Conservation (phyloP, 192 early-diverging fungal species). For the Coemansia sp. region DNA sequence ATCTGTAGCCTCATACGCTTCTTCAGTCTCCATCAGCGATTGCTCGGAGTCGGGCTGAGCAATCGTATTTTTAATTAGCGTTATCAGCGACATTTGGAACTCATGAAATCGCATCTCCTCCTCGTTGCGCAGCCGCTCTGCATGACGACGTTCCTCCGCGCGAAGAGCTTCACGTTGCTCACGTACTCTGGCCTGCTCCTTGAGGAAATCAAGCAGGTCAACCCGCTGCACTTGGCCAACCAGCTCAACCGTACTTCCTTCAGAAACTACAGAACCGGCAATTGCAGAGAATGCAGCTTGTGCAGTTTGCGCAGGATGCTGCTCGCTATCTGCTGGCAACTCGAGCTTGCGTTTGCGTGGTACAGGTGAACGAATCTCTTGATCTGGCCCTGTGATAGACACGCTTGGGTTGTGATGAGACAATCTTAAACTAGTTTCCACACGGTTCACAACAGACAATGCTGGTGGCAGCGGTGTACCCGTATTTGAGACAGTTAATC, state of each 20-base stretch:
- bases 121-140: conserved; percentile 29
- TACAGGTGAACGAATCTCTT: conserved; percentile 1
- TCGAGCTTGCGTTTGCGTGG: conserved; percentile 30
- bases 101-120: conserved; percentile 51
- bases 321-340: background rate
- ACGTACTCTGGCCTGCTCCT: conserved; percentile 28
- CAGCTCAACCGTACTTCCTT: conserved; percentile 18
- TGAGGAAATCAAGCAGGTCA: conserved; percentile 41
- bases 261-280: conserved; percentile 4
- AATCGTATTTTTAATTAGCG: conserved; percentile 27
- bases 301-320: background rate
- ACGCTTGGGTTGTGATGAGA: too few species aligned
- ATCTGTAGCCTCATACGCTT: background rate
- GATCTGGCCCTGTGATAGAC: too few species aligned
- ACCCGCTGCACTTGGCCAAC: conserved; percentile 24
- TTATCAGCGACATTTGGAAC: conserved; percentile 49
- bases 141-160: conserved; percentile 27
- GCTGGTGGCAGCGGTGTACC: too few species aligned
- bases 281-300: background rate
- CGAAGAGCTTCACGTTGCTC: conserved; percentile 32
- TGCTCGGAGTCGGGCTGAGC: conserved; percentile 11
- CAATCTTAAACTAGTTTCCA: too few species aligned
- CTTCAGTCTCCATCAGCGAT: conserved; percentile 5
- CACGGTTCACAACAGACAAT: too few species aligned
- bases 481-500: too few species aligned